A percentile compares a stretch with the other conserved stretches of the same genome.
These are phyloP conservation scores for Saccharomycopsis guyanensis DNA, from an alignment of 805 yeast genomes.

Conservation along the genomic window DNA sequence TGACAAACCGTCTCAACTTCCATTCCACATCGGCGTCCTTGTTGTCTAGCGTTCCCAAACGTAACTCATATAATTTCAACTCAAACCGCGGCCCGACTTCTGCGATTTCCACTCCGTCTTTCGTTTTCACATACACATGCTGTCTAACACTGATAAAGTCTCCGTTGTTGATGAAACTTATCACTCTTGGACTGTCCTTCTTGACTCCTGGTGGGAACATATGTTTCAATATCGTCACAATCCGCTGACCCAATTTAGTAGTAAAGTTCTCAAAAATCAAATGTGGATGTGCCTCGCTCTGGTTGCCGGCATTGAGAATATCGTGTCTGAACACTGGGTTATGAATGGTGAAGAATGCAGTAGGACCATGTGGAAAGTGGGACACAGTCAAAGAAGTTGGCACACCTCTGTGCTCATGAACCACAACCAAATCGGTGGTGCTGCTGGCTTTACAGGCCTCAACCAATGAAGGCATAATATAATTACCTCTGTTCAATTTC, in stretches of 20 bases:
- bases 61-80: conserved; percentile 84
- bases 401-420: conserved; percentile 97
- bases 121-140: conserved; percentile 85
- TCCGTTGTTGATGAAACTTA: conserved; percentile 82
- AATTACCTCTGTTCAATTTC: conserved; percentile 88
- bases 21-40: conserved; percentile 98
- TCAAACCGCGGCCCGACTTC: conserved; percentile 99
- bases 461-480: conserved; percentile 76
- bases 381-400: conserved; percentile 90
- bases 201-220: conserved; percentile 96
- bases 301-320: conserved; percentile 74
- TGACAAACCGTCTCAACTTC: conserved; percentile 85
- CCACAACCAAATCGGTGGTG: conserved; percentile 73
- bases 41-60: conserved; percentile 86
- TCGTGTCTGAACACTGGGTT: conserved; percentile 94
- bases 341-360: conserved; percentile 88
- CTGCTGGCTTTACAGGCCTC: conserved; percentile 75
- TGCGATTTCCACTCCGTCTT: conserved; percentile 83
- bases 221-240: conserved; percentile 73
- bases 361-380: conserved; percentile 98
- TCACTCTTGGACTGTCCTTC: conserved; percentile 81
- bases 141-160: conserved; percentile 94
- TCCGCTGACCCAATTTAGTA: conserved; percentile 74
- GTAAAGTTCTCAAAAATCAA: conserved; percentile 86
- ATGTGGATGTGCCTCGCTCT: conserved; percentile 90